phyloP scores from a whole-genome alignment of 345 rosid genomes.

The Lepidium africanum region DNA sequence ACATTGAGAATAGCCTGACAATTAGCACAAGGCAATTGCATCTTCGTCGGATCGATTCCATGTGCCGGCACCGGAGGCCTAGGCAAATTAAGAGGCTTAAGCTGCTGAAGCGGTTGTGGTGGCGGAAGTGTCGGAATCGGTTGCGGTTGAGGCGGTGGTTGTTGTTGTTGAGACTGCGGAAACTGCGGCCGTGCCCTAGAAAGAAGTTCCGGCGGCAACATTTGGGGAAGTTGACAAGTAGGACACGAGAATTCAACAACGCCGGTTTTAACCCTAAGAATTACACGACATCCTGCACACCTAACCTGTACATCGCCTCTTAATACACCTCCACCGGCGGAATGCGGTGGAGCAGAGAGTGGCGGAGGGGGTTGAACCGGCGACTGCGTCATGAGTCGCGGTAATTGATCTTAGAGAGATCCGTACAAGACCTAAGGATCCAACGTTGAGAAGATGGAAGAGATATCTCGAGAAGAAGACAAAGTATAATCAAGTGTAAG shows the following conservation, averaged over 20 bases:
- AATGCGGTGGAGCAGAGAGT: slow-evolving; percentile 35
- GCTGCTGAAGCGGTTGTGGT: slow-evolving; percentile 22
- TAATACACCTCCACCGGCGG: slow-evolving; percentile 16
- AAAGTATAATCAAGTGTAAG: slow-evolving; percentile 17
- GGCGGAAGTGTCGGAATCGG: slow-evolving; percentile 50
- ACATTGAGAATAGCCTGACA: slow-evolving; percentile 94
- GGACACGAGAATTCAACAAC: slow-evolving; percentile 76
- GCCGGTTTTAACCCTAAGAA: slow-evolving; percentile 64
- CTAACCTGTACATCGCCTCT: slow-evolving; percentile 75
- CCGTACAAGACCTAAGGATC: slow-evolving; percentile 1
- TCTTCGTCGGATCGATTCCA: slow-evolving; percentile 97
- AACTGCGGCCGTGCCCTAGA: slow-evolving; percentile 32
- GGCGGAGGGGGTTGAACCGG: slow-evolving; percentile 49
- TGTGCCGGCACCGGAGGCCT: slow-evolving; percentile 60
- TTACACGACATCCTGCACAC: slow-evolving; percentile 89
- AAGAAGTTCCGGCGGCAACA: slow-evolving; percentile 93
- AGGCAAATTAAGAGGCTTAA: slow-evolving; percentile 14
- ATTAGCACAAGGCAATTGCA: slow-evolving; percentile 90
- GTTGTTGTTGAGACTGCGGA: slow-evolving; percentile 27
- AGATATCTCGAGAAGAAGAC: not conserved
- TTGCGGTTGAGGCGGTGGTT: slow-evolving; percentile 8
- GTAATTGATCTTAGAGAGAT: not conserved
- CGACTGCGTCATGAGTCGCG: slow-evolving; percentile 54
- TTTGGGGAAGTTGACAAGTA: slow-evolving; percentile 83
- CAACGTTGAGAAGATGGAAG: not conserved